Base-by-base conservation (phyloP, 495 filamentous ascomycete genomes). In the Parathielavia appendiculata region DNA sequence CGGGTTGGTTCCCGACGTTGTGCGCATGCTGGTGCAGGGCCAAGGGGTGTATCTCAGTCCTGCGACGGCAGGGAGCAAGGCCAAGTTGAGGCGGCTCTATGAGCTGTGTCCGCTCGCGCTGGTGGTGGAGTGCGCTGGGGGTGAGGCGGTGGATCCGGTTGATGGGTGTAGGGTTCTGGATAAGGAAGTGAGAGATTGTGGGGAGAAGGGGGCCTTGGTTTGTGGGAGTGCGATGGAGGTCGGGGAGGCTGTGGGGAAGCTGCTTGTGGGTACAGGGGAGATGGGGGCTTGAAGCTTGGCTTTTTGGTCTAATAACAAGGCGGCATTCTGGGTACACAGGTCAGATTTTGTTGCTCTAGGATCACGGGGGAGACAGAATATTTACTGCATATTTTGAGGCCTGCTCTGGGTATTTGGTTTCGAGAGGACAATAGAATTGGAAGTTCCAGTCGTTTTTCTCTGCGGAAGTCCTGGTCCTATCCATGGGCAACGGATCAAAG, bases 1-100 rank as follows among this genome's bases (percentile, higher is more conserved):
- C 5, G 79, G 79, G 0, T 58, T 82, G 46, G 79, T 82, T 5
- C 79, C 79, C 4, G 79, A 82, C 60, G 63, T 82, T 0, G 77
- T 76, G 43, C 79, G 81, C 23, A 69, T 74, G 45, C 60, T 82
- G 9, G 73, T 79, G 17, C 79, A 81, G 63, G 79, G 79, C 0
- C 75, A 81, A 30, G 79, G 79, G 4, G 61, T 81, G 8, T 82
- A 81, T 57, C 34, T 81, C 30, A 79, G 73, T 5, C 79, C 79
- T 0, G 76, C 77, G 17, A 77, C 74, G 11, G 59, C 36, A 3
- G 59, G 55, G 17, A 77, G 73, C 56, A 69, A 68, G 66, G 77
- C 79, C 4, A 81, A 82, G 68, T 58, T 82, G 60, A 63, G 79
- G 50, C 63, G 74, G 41, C 56, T 81, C 38, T 81, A 78, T 54